These are phyloP conservation scores for Fusarium metavorans DNA, from an alignment of 2,329 filamentous ascomycete species.

Conservation along the genomic window DNA sequence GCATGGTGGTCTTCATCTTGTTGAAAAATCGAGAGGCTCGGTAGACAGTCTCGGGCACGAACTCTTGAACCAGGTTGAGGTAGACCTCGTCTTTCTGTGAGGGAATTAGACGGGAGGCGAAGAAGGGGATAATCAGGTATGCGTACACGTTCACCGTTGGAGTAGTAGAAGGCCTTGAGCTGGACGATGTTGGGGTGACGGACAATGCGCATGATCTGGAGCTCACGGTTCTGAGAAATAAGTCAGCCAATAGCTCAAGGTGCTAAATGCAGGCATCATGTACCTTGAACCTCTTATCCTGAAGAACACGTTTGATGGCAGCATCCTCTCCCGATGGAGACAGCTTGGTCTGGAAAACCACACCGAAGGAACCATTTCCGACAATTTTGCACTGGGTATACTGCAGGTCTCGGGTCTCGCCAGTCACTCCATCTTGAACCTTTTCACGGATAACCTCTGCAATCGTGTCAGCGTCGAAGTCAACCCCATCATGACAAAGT, in stretches of 20 bases:
- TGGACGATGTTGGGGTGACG: constrained; percentile 99
- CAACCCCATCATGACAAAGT: constrained; percentile 3
- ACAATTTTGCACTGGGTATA: constrained; percentile 99
- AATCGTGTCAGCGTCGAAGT: constrained; percentile 30
- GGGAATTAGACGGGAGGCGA: constrained; percentile 27
- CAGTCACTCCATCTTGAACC: constrained; percentile 97
- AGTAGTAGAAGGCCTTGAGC: constrained; percentile 99
- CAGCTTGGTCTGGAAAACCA: constrained; percentile 99
- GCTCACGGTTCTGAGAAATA: constrained; percentile 88
- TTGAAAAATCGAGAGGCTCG: constrained; percentile 98
- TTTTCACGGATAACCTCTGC: constrained; percentile 98
- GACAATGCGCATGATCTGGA: constrained; percentile 99
- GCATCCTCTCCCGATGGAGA: constrained; percentile 98
- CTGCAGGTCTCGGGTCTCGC: constrained; percentile 95
- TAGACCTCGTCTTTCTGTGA: constrained; percentile 96
- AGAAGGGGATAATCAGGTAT: not conserved
- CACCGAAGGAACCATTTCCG: constrained; percentile 97
- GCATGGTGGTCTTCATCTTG: constrained; percentile 99
- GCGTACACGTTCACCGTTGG: constrained; percentile 94
- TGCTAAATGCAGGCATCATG: constrained; percentile 12
- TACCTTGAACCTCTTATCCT: constrained; percentile 99
- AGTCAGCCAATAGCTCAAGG: constrained; percentile 28
- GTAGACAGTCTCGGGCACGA: constrained; percentile 98
- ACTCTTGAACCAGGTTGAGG: constrained; percentile 97
- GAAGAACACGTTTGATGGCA: constrained; percentile 97